Conservation (phyloP, 2,329 filamentous ascomycete genomes). For the Hawksworthiomyces lignivorus region DNA sequence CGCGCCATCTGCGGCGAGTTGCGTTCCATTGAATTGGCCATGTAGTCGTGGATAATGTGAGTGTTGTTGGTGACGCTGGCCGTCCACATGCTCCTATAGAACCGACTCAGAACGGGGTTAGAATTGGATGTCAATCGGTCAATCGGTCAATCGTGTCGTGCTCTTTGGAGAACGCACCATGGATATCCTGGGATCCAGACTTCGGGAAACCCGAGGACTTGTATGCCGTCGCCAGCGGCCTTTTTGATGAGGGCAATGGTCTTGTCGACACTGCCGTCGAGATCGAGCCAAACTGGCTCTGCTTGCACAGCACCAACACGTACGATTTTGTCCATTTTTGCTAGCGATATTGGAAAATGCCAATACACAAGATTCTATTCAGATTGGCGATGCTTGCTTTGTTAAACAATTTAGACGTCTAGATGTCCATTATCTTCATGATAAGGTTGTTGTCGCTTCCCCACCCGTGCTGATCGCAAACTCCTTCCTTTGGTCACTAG, state of each 20-base stretch:
- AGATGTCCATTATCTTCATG: too few species aligned
- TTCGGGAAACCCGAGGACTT: constrained; percentile 41
- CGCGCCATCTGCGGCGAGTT: constrained; percentile 26
- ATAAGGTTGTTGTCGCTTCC: too few species aligned
- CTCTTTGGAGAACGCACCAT: constrained; percentile 33
- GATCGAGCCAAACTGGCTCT: constrained; percentile 47
- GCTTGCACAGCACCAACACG: constrained; percentile 40
- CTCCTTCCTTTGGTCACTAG: too few species aligned
- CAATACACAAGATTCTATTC: too few species aligned
- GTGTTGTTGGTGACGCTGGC: constrained; percentile 18
- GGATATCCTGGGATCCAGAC: constrained; percentile 38
- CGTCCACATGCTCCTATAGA: too few species aligned
- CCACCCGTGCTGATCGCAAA: too few species aligned
- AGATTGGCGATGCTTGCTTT: too few species aligned
- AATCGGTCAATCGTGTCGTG: not conserved
- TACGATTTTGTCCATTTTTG: too few species aligned
- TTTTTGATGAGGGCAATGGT: constrained; percentile 34
- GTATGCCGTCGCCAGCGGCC: constrained; percentile 36
- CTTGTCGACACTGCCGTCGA: constrained; percentile 26
- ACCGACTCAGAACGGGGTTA: too few species aligned
- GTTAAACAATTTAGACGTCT: too few species aligned
- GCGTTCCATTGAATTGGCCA: constrained; percentile 16
- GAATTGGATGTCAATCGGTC: too few species aligned
- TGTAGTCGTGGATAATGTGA: constrained; percentile 26
- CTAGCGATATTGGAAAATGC: too few species aligned